Base-by-base conservation (phyloP, 768 basidiomycete species). In the Tricholoma flavovirens region DNA sequence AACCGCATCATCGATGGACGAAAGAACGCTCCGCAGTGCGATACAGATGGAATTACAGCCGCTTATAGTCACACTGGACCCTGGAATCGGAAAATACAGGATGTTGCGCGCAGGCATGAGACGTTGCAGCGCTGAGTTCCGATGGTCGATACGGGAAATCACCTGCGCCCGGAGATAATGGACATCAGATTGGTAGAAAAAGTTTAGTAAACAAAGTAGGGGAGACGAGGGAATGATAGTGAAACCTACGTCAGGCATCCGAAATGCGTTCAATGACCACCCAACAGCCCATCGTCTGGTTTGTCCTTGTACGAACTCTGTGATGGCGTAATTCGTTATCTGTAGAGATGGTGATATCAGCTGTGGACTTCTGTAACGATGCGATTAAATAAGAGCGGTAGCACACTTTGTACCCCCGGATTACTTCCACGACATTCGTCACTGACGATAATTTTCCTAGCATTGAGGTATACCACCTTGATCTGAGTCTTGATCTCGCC, bases 381-480 rank as follows among this genome's bases (percentile, higher is more conserved):
- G 24, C 2, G 22, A 53, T n/a, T 22, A 9, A 6, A 24, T 17
- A 10, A 32, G 22, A n/a, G 49, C 46, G 8, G 22, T 26, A 26
- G 14, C 30, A 77, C 80, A 4, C 60, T n/a, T n/a, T 55, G 50
- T 63, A 65, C 12, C 68, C 60, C 33, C 77, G 77, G 19, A 97
- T 71, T 0, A 77, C 66, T 1, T 73, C 72, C 0, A 93, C 81
- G 6, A 98, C 69, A 3, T 80, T 70, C 0, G 70, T 67, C 2
- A 98, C 75, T 2, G 92, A 92, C 0, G 88, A 81, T 68, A 87
- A 74, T 63, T 93, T 96, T 3, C 96, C 96, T 0, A 98, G 77
- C 81, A 98, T 87, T 4, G 91, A 92, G 0, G 95, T 94, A 64
- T 85, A 98, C 96, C 95, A 98, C 45, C 91, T 90, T 38, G 26